phyloP scores from a whole-genome alignment of 129 eudicot species.

The Apium graveolens region DNA sequence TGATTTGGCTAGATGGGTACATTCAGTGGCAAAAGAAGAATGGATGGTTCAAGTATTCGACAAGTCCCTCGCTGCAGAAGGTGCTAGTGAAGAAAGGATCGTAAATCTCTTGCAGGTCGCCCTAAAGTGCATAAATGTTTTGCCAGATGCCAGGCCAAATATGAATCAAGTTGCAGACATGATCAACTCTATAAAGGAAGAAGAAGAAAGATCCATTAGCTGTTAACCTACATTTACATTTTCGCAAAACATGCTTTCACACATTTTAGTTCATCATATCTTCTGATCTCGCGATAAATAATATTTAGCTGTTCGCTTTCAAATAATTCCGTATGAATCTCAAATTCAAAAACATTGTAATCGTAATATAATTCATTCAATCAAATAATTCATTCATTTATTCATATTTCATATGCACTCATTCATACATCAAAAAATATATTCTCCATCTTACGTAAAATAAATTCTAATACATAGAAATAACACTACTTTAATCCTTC shows the following conservation, averaged over 20 bases:
- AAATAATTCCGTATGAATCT: not conserved
- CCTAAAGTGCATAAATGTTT: constrained; percentile 42
- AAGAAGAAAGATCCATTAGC: constrained; percentile 44
- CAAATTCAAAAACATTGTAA: not conserved
- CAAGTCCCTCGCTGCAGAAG: constrained; percentile 41
- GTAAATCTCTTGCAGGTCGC: constrained; percentile 65
- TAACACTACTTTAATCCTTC: not conserved
- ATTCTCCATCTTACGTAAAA: not conserved
- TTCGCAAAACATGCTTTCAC: not conserved
- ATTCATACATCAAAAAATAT: not conserved
- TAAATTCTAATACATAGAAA: not conserved
- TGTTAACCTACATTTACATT: not conserved
- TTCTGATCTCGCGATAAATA: not conserved
- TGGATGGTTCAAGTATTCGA: constrained; percentile 71
- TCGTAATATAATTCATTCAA: too few relatives aligned
- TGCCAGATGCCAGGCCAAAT: constrained; percentile 46
- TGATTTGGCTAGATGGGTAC: constrained; percentile 59
- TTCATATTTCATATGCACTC: not conserved
- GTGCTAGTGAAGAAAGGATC: constrained; percentile 58
- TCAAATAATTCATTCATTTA: not conserved
- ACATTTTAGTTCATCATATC: not conserved
- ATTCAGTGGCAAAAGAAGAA: constrained; percentile 61
- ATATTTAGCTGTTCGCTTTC: not conserved
- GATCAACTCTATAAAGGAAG: constrained; percentile 46
- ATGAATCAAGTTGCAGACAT: constrained; percentile 42